These are phyloP conservation scores for Xylaria telfairii DNA, from an alignment of 495 filamentous ascomycete genomes.

Conservation along the genomic window DNA sequence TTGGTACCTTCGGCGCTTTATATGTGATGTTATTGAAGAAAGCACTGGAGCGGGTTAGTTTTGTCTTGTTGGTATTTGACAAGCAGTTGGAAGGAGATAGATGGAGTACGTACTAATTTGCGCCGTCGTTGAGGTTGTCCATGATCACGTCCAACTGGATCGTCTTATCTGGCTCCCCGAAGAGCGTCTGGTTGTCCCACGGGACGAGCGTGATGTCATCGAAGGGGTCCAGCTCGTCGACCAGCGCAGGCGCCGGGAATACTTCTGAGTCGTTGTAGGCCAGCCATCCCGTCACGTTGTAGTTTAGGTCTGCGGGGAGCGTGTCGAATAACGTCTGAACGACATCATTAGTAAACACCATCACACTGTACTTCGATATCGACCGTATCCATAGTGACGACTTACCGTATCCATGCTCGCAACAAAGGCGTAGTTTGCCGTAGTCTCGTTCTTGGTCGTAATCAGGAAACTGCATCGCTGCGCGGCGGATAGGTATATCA, in stretches of 20 bases:
- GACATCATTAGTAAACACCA: neutral
- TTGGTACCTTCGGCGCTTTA: slow-evolving; percentile 75
- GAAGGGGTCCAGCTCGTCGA: slow-evolving; percentile 68
- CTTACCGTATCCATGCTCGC: slow-evolving; percentile 65
- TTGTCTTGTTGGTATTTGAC: neutral
- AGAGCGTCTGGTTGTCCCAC: slow-evolving; percentile 62
- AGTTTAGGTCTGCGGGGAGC: slow-evolving; percentile 68
- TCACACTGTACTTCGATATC: neutral
- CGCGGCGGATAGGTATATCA: slow-evolving; percentile 71
- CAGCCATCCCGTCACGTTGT: slow-evolving; percentile 81
- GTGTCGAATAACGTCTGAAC: slow-evolving; percentile 72
- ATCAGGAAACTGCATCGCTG: slow-evolving; percentile 74
- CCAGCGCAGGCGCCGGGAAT: slow-evolving; percentile 59
- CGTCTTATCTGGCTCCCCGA: slow-evolving; percentile 63
- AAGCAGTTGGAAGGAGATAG: neutral
- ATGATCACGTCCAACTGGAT: slow-evolving; percentile 71
- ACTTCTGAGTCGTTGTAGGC: slow-evolving; percentile 69
- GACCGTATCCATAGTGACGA: neutral
- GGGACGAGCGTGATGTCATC: slow-evolving; percentile 78
- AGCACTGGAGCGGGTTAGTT: slow-evolving; percentile 54
- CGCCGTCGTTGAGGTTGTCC: slow-evolving; percentile 74
- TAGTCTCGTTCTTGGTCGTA: slow-evolving; percentile 67
- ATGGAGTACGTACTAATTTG: slow-evolving; percentile 66
- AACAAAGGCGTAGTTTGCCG: slow-evolving; percentile 70
- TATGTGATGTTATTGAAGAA: slow-evolving; percentile 86